Evolutionary conservation across 257 asterid species (phyloP).

Genomic region (Nicotiana paniculata): DNA sequence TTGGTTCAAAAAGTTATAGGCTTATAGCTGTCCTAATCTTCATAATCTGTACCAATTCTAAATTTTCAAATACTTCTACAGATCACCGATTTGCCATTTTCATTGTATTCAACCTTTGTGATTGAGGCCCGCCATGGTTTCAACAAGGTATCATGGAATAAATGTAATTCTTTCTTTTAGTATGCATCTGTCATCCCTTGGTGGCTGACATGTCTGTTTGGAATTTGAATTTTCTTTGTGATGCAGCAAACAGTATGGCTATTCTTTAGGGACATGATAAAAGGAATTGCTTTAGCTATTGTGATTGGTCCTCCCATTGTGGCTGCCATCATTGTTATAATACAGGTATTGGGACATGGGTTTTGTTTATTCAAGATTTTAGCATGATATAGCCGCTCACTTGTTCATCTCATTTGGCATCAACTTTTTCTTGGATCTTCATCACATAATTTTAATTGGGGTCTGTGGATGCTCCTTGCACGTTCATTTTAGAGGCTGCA

Average conservation of each 20-base stretch:
- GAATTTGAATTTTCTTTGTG: neutral
- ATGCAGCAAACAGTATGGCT: conserved; percentile 84
- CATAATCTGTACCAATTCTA: neutral
- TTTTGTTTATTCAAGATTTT: neutral
- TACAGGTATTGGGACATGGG: conserved; percentile 53
- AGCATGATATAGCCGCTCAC: conserved; percentile 11
- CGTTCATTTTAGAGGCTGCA: neutral
- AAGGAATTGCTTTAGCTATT: conserved; percentile 54
- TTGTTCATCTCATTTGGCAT: neutral
- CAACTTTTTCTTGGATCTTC: neutral
- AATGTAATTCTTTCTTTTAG: neutral
- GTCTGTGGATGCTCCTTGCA: neutral
- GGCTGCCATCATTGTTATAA: conserved; percentile 85
- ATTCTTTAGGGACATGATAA: conserved; percentile 86
- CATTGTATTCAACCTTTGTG: conserved; percentile 89
- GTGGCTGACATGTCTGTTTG: neutral
- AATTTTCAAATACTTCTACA: conserved; percentile 28
- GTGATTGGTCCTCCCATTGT: conserved; percentile 96
- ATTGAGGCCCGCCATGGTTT: conserved; percentile 97
- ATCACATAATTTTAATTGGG: neutral
- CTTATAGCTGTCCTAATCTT: neutral
- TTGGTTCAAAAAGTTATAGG: neutral
- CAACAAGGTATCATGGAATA: conserved; percentile 44
- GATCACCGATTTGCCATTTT: conserved; percentile 93
- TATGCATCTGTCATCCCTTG: neutral